Percentiles rank a stretch among this genome's conserved stretches.
Evolutionary conservation across 2,329 filamentous ascomycete genomes (phyloP).

Genomic region (Ramularia endophylla): DNA sequence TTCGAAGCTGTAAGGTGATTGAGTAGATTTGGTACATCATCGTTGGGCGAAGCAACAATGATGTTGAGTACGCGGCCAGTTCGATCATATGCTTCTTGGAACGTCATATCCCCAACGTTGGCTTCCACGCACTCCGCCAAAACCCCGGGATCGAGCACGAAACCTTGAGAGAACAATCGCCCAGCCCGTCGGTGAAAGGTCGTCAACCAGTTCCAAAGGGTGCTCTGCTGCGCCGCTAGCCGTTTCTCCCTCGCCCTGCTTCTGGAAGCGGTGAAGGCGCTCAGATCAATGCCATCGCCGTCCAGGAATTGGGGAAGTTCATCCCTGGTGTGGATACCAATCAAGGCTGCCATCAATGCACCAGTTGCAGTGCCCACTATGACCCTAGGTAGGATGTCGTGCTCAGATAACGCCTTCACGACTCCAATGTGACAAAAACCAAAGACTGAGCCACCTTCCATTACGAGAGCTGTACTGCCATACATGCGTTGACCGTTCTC

Average conservation of each 20-base stretch:
- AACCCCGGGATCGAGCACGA: constrained; percentile 75
- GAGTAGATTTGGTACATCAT: constrained; percentile 74
- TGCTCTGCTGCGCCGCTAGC: constrained; percentile 61
- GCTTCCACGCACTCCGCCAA: constrained; percentile 77
- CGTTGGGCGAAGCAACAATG: constrained; percentile 70
- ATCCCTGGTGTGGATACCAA: constrained; percentile 80
- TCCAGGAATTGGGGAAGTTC: constrained; percentile 72
- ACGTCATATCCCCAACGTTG: constrained; percentile 84
- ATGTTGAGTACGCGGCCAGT: constrained; percentile 90
- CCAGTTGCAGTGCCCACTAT: constrained; percentile 89
- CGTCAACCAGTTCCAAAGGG: constrained; percentile 39
- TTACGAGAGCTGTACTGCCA: constrained; percentile 69
- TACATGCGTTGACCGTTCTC: constrained; percentile 88
- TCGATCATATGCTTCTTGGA: constrained; percentile 82
- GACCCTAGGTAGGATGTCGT: constrained; percentile 72
- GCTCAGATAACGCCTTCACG: constrained; percentile 71
- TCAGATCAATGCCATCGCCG: constrained; percentile 75
- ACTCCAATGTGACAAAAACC: constrained; percentile 92
- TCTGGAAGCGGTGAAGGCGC: constrained; percentile 58
- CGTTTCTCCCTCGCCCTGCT: constrained; percentile 35
- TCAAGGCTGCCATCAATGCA: constrained; percentile 79
- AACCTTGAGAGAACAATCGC: constrained; percentile 69
- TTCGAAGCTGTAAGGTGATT: constrained; percentile 93
- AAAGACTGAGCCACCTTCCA: constrained; percentile 83
- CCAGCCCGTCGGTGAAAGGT: constrained; percentile 61